phyloP scores from a whole-genome alignment of 2,329 filamentous ascomycete genomes.

The Botrytis porri region DNA sequence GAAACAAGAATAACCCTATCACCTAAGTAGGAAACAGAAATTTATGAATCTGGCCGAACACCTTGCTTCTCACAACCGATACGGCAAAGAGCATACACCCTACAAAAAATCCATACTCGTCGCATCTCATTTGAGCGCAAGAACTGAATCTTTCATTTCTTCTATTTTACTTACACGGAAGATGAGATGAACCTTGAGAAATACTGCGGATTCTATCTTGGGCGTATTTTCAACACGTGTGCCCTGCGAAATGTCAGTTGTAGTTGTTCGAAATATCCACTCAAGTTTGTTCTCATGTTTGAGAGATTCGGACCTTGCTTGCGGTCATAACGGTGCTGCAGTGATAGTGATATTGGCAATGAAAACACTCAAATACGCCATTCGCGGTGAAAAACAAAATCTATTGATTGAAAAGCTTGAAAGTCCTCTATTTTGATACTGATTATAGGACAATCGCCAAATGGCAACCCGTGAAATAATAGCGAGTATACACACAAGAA shows the following conservation, averaged over 20 bases:
- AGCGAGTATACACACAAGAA: not conserved
- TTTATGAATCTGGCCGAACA: not conserved
- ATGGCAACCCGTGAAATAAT: not conserved
- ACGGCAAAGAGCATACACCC: not conserved
- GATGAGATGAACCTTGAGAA: not conserved
- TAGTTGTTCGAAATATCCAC: not conserved
- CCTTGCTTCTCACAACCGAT: not conserved
- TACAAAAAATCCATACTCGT: not conserved
- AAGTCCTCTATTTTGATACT: not conserved
- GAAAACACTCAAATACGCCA: not conserved
- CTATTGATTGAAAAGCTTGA: not conserved
- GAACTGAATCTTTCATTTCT: not conserved
- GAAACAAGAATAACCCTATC: not conserved
- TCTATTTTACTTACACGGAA: not conserved
- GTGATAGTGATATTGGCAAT: not conserved
- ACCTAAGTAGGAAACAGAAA: not conserved
- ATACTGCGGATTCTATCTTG: not conserved
- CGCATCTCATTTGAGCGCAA: not conserved
- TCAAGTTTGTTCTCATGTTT: not conserved
- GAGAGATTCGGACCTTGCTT: not conserved
- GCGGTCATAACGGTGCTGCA: not conserved
- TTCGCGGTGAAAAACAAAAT: not conserved
- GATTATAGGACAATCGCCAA: not conserved
- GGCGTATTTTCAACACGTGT: not conserved
- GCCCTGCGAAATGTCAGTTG: not conserved